Evolutionary conservation across 2,329 filamentous ascomycete genomes (phyloP).

Genomic region (Xylariomycetidae sp.): DNA sequence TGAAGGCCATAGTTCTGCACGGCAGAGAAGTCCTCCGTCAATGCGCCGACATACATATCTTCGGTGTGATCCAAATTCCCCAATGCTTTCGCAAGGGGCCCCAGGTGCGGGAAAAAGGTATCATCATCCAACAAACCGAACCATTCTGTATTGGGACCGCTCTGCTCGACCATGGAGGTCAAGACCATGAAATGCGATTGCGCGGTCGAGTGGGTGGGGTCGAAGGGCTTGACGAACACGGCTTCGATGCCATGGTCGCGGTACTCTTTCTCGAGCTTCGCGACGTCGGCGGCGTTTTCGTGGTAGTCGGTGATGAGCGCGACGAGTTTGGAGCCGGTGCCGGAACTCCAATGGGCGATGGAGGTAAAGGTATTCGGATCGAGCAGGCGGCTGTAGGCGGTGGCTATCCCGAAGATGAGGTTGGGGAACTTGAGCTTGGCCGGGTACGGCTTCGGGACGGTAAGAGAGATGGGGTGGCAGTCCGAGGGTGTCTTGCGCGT

Average conservation of each 20-base stretch:
- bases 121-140: conserved; percentile 55
- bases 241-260: conserved; percentile 29
- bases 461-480: conserved; percentile 40
- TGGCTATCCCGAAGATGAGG: conserved; percentile 53
- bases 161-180: conserved; percentile 39
- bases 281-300: conserved; percentile 22
- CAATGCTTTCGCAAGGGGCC: conserved; percentile 41
- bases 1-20: conserved; percentile 49
- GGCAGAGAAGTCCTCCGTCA: conserved; percentile 50
- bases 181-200: conserved; percentile 54
- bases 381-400: conserved; percentile 42
- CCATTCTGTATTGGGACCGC: conserved; percentile 43
- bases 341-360: conserved; percentile 50
- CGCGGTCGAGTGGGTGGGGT: conserved; percentile 34
- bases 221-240: conserved; percentile 27
- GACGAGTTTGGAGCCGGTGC: conserved; percentile 46
- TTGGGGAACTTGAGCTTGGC: conserved; percentile 39
- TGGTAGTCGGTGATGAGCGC: conserved; percentile 43
- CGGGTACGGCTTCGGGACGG: conserved; percentile 37
- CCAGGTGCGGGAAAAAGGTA: conserved; percentile 54
- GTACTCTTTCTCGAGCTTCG: conserved; percentile 25
- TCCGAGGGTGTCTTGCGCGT: conserved; percentile 12
- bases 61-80: conserved; percentile 39
- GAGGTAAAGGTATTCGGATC: conserved; percentile 37
- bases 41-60: conserved; percentile 47